Conservation (phyloP, 176 grass and related monocot species). For the Canna indica region DNA sequence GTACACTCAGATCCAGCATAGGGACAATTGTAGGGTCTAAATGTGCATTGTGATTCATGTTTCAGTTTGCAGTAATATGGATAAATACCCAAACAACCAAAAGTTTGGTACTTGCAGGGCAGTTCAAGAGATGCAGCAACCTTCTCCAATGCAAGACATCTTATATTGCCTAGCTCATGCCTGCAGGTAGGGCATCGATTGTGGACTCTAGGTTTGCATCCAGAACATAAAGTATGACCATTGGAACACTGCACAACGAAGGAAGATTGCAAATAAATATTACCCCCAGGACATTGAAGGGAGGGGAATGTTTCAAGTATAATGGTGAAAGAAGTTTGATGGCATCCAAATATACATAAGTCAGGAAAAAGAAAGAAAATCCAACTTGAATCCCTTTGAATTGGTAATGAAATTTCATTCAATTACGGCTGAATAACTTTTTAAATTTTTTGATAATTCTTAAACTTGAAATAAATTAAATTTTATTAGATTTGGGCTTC, state of each 20-base stretch:
- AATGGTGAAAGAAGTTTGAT: too few relatives aligned
- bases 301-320: too few relatives aligned
- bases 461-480: too few relatives aligned
- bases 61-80: constrained; percentile 96
- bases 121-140: constrained; percentile 76
- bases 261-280: neutral
- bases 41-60: constrained; percentile 81
- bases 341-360: too few relatives aligned
- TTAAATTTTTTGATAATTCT: too few relatives aligned
- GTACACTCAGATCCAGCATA: constrained; percentile 93
- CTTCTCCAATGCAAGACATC: constrained; percentile 86
- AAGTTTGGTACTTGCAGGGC: constrained; percentile 90
- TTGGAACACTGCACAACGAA: constrained; percentile 61
- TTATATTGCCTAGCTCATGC: constrained; percentile 87
- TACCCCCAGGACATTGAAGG: neutral
- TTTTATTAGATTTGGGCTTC: too few relatives aligned
- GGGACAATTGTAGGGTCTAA: constrained; percentile 72
- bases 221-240: constrained; percentile 85
- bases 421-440: too few relatives aligned
- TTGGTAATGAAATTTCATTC: too few relatives aligned
- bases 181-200: constrained; percentile 91
- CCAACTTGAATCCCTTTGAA: too few relatives aligned
- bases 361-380: too few relatives aligned
- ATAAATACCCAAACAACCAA: constrained; percentile 73
- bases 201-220: constrained; percentile 85